phyloP scores from a whole-genome alignment of 1,284 basidiomycete species.

The Pisolithus thermaeus region DNA sequence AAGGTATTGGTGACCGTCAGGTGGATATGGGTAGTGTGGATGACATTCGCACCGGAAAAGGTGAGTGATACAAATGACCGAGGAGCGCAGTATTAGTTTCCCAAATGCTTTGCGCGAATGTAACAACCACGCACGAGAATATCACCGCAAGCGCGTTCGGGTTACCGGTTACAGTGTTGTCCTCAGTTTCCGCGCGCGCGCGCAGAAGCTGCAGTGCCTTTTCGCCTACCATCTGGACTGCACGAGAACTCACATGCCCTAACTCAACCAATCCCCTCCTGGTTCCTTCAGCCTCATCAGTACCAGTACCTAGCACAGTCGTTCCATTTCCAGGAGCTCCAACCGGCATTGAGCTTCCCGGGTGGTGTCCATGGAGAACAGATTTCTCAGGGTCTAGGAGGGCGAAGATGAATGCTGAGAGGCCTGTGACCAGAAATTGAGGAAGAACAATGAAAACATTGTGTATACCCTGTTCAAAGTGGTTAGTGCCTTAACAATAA shows the following conservation, averaged over 20 bases:
- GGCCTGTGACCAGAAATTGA: slow-evolving; percentile 63
- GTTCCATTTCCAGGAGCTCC: slow-evolving; percentile 17
- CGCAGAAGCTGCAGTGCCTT: neutral
- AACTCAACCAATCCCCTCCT: slow-evolving; percentile 15
- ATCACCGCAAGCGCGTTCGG: slow-evolving; percentile 73
- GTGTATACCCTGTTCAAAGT: slow-evolving; percentile 68
- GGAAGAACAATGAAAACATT: slow-evolving; percentile 85
- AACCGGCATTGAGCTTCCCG: slow-evolving; percentile 26
- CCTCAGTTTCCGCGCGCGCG: slow-evolving; percentile 1
- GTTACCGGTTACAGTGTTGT: slow-evolving; percentile 16
- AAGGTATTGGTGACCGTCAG: too few species aligned
- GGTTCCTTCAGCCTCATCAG: slow-evolving; percentile 4
- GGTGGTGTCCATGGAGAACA: slow-evolving; percentile 36
- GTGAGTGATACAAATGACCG: neutral
- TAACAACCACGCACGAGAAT: slow-evolving; percentile 63
- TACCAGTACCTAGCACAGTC: slow-evolving; percentile 14
- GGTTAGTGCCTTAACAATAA: neutral
- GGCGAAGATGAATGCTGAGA: slow-evolving; percentile 64
- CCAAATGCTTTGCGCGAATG: slow-evolving; percentile 4
- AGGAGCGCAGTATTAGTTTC: neutral
- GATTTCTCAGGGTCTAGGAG: slow-evolving; percentile 53
- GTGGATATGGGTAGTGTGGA: slow-evolving; percentile 21
- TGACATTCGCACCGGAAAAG: slow-evolving; percentile 60
- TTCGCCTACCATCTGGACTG: neutral
- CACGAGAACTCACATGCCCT: slow-evolving; percentile 2